Evolutionary conservation across 208 protist species (phyloP), one percentile per base, ranked within the genome.

Genomic region (Tritrichomonas musculus): DNA sequence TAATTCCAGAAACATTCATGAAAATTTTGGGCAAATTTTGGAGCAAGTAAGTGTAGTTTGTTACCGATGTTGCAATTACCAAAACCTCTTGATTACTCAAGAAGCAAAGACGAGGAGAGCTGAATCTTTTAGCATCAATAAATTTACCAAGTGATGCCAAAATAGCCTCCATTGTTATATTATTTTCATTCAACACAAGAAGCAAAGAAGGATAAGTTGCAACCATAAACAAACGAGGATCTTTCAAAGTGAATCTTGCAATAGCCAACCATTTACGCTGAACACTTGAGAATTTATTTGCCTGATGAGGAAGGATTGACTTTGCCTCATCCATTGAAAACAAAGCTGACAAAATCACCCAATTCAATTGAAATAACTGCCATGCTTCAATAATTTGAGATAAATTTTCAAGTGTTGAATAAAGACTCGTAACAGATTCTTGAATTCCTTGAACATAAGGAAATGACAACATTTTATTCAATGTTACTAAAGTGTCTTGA

Each of bases 331-430:
- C 77, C 27, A 33, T 20, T 8, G 41, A 57, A 49, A 88, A 88
- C 33, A 88, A 20, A 27, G 77, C 41, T 11, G 27, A 20, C 2
- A 88, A 39, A 57, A 88, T 88, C 5, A 88, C 47, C 77, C 77
- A 88, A 39, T 88, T 88, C 33, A 1, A 17, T 88, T 88, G 77
- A 49, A 88, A 88, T 88, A 53, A 57, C 57, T 88, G 41, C 77
- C 77, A 88, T 39, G 77, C 41, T 88, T 60, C 47, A 20, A 88
- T 60, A 27, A 88, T 88, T 57, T 60, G 47, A 57, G 44, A 53
- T n/a, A 88, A 33, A 49, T 88, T 88, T 39, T 88, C 77, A 20
- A 88, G 30, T 39, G 77, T 88, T 53, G 77, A 39, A 57, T 41
- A 44, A 20, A 88, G 47, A 20, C n/a, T 88, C 8, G 47, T 88